Base-by-base conservation (phyloP, 225 moss, liverwort and hornwort genomes). In the Polytrichum commune region DNA sequence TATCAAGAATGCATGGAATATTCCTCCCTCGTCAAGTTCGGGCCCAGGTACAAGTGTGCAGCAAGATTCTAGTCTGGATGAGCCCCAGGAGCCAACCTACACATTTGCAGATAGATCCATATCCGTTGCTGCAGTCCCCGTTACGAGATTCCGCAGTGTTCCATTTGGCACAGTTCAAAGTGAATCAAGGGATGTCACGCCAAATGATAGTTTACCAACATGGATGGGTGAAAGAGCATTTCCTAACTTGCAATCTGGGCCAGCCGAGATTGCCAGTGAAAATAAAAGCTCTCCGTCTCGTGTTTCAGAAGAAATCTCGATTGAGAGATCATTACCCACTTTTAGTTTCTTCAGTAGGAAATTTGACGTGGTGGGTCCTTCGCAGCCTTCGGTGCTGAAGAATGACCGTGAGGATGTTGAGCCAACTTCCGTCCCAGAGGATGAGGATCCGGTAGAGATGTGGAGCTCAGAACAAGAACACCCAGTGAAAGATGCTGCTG, bases 161-260 rank as follows among this genome's bases (percentile, higher is more conserved):
- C 67, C 38, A 54, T 5, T 67, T 22, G 67, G 26, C 18, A 53
- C 66, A 46, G 64, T 27, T 18, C 64, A 64, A 18, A 27, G 16
- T 64, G 64, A 61, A 26, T 22, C 22, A 26, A 61, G 26, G 60
- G 26, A 55, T 29, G 27, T 69, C 22, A 69, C 55, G 19, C 68
- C 68, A 55, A 55, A 55, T 55, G 68, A 25, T 8, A 69, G 55
- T 29, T 55, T 60, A 27, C 69, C 69, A n/a, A 27, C 7, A 25
- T 18, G 30, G 20, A 24, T 7, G 25, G 67, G 26, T 24, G 46
- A 46, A 5, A 57, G 58, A n/a, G 28, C 57, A 24, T 60, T 18
- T 29, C 57, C 29, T 8, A 30, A 9, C 55, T 54, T 38, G 19
- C 8, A 54, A 55, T 19, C 68, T 27, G 55, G 24, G 25, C 55